Percentiles rank a stretch among this genome's conserved stretches.
phyloP scores from a whole-genome alignment of 768 basidiomycete genomes.

The Lentinus brumalis region DNA sequence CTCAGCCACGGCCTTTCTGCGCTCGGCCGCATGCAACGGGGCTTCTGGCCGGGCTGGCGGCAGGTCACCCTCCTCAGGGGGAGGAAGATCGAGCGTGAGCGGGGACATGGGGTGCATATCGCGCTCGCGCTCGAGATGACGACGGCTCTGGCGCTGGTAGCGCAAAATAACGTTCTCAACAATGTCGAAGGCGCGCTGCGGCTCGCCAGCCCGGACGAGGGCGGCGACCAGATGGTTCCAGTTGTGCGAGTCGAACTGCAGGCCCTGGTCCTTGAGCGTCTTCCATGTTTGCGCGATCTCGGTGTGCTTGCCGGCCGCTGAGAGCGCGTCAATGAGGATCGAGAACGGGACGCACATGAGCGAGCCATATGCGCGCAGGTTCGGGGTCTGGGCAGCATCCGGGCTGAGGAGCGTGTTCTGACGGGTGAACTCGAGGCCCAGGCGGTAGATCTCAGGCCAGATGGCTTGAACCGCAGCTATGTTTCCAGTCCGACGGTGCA shows the following conservation, averaged over 20 bases:
- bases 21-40: conserved; percentile 15
- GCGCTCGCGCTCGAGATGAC: conserved; percentile 7
- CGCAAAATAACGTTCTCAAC: conserved; percentile 77
- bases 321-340: conserved; percentile 77
- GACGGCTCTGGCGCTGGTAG: conserved; percentile 39
- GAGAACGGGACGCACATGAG: conserved; percentile 79
- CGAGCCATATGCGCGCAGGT: conserved; percentile 43
- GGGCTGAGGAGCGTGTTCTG: conserved; percentile 35
- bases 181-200: conserved; percentile 82
- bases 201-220: conserved; percentile 76
- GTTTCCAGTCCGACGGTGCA: conserved; percentile 63
- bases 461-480: conserved; percentile 55
- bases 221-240: conserved; percentile 86
- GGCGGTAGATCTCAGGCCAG: conserved; percentile 69
- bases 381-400: conserved; percentile 6
- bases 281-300: conserved; percentile 71
- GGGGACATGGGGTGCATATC: conserved; percentile 28
- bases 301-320: conserved; percentile 58
- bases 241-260: conserved; percentile 84
- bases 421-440: conserved; percentile 49
- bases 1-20: conserved; percentile 3
- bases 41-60: conserved; percentile 12
- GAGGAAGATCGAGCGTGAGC: conserved; percentile 25
- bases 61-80: conserved; percentile 21
- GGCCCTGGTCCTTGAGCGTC: conserved; percentile 59